phyloP scores from a whole-genome alignment of 345 rosid species.

The Citrus australasica region DNA sequence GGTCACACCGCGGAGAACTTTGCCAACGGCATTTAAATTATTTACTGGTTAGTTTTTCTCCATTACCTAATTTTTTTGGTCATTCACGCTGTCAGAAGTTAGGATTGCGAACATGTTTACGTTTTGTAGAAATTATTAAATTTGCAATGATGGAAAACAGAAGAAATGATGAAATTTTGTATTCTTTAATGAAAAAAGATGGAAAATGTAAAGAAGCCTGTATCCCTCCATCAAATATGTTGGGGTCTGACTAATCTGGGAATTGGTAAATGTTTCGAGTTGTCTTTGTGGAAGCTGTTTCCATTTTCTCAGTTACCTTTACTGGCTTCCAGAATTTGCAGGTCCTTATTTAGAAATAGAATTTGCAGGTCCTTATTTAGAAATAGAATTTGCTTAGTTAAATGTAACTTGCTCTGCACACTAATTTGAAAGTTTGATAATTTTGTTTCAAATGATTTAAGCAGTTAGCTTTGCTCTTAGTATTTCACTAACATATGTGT shows the following conservation, averaged over 20 bases:
- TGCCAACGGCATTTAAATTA: constrained; percentile 88
- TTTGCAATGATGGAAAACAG: not conserved
- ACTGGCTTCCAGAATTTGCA: not conserved
- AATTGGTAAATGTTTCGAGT: not conserved
- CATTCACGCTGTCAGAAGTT: not conserved
- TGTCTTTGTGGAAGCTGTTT: not conserved
- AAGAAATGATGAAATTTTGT: not conserved
- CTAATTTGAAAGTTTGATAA: not conserved
- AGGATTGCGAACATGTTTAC: not conserved
- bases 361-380: not conserved
- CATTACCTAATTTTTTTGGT: not conserved
- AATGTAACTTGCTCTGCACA: not conserved
- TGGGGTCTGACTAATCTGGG: not conserved
- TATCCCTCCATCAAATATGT: not conserved
- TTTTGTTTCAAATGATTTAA: not conserved
- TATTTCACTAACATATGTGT: not conserved
- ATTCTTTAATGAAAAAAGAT: not conserved
- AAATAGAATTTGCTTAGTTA: not conserved
- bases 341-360: not conserved
- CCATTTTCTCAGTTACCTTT: not conserved
- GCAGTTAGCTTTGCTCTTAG: not conserved
- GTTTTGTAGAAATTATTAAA: not conserved
- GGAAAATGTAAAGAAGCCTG: not conserved
- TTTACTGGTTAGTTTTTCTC: constrained; percentile 70
- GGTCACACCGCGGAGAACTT: constrained; percentile 73